Conservation (phyloP, 176 grass and related monocot genomes). For the Oryza coarctata region DNA sequence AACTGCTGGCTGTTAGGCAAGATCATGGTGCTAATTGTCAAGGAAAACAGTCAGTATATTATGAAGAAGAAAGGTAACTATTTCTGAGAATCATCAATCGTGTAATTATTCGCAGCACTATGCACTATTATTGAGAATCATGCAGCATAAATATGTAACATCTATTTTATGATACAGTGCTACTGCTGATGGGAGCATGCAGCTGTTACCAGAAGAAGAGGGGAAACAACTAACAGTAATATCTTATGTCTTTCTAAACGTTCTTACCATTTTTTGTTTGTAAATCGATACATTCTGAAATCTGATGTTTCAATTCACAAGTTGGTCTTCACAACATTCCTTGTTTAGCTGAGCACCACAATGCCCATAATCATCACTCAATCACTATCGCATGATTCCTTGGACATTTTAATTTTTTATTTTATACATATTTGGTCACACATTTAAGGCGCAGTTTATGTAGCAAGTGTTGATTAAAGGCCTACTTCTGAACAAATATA, state of each 20-base stretch:
- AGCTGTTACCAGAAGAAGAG: constrained; percentile 19
- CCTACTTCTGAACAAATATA: neutral
- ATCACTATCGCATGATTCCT: constrained; percentile 1
- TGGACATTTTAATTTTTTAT: neutral
- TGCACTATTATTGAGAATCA: neutral
- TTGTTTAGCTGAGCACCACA: neutral
- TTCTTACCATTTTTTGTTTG: neutral
- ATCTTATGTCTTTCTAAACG: neutral
- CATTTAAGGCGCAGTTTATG: neutral
- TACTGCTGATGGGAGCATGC: constrained; percentile 18
- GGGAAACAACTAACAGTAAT: constrained; percentile 45
- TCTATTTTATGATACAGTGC: constrained; percentile 44
- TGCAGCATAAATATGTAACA: neutral
- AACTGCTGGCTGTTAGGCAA: neutral
- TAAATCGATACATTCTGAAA: neutral
- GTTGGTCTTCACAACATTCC: neutral
- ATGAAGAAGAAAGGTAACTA: constrained; percentile 39
- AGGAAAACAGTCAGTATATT: constrained; percentile 14
- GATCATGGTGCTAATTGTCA: constrained; percentile 14
- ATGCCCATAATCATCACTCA: neutral
- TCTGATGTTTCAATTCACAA: neutral
- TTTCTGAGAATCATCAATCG: neutral
- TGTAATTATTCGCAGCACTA: neutral
- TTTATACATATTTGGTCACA: neutral
- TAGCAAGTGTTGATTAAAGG: neutral